Base-by-base conservation (phyloP, 2,329 filamentous ascomycete species). In the Fonsecaea pugnacius region DNA sequence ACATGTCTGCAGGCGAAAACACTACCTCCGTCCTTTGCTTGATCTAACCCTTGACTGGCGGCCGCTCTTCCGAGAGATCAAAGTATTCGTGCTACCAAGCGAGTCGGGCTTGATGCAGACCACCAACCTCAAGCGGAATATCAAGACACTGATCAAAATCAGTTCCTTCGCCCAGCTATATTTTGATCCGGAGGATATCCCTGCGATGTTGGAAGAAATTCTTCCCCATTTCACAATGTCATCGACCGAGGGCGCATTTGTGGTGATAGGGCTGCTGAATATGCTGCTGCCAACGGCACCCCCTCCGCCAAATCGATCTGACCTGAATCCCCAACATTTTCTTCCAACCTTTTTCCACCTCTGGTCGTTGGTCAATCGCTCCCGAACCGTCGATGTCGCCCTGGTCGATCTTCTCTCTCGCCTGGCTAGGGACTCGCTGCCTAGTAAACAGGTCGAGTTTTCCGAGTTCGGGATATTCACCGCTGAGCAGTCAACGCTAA, bases 331-430 rank as follows among this genome's bases (percentile, higher is more conserved):
- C 0, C 89, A 93, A 70, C 88, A 94, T 73, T 94, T 96, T 73
- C 80, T 98, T 38, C 95, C 95, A 2, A 96, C 94, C 0, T 89
- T 96, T 71, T 99, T 99, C 81, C 95, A 99, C 76, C 79, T 98
- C 1, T 99, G 95, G 95, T 95, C 93, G 1, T 83, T 98, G 48
- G 88, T 98, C 70, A 95, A 92, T 71, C 85, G 96, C 58, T 98
- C 94, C 0, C 95, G 91, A 76, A 84, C 88, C 3, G 90, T 95
- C 66, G 95, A 99, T 76, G 86, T 91, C 63, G 89, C 90, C 67
- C 93, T 96, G 72, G 85, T 98, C 68, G 95, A 99, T 77, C 85
- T 96, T 35, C 86, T 96, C 67, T 98, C 95, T 12, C 85, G 95
- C 58, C 81, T 97, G 73, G 89, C 94, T 1, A 84, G 94, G 69